Evolutionary conservation across 164 flowering plant genomes (phyloP), one percentile per base, ranked within the genome.

Genomic region (Vitis labrusca): DNA sequence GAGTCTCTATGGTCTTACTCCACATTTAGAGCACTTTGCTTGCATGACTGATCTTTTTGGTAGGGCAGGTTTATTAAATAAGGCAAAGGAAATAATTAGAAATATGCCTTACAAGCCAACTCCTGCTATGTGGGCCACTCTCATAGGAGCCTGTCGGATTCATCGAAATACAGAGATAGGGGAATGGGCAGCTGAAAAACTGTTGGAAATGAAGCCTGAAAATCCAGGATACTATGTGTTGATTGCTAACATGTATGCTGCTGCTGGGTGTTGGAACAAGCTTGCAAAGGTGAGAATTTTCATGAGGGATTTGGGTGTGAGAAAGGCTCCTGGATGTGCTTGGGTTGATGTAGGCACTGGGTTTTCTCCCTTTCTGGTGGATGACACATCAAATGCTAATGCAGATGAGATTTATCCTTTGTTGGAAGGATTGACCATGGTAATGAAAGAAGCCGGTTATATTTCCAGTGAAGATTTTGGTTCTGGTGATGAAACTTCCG

Each of bases 21-120:
- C 85, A 5, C 73, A 63, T 71, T 53, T 86, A 78, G 89, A 89
- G 77, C 93, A 89, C 68, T 89, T 65, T 78, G 69, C 86, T 63
- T 88, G 92, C 76, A 82, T 85, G 85, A 81, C 73, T 32, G 92
- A 89, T 76, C 85, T 89, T 13, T 85, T 69, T 71, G 91, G 91
- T 47, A 82, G 89, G 68, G 91, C 91, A 61, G 88, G 88, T 69
- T 67, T 80, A 70, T 66, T 89, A 29, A 63, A 66, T 37, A 78
- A 78, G 59, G 89, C 88, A 16, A 80, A 66, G 66, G 79, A 84
- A 19, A 51, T 78, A 23, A 82, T 89, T 53, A 58, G 17, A 15
- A 48, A 23, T 17, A 89, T 87, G 91, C 88, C 88, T 44, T 81
- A 72, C 65, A 61, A 11, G 69, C 89, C 91, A 14, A 84, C 70